Base-by-base conservation (phyloP, 1,284 basidiomycete species). In the Marasmius oreades region DNA sequence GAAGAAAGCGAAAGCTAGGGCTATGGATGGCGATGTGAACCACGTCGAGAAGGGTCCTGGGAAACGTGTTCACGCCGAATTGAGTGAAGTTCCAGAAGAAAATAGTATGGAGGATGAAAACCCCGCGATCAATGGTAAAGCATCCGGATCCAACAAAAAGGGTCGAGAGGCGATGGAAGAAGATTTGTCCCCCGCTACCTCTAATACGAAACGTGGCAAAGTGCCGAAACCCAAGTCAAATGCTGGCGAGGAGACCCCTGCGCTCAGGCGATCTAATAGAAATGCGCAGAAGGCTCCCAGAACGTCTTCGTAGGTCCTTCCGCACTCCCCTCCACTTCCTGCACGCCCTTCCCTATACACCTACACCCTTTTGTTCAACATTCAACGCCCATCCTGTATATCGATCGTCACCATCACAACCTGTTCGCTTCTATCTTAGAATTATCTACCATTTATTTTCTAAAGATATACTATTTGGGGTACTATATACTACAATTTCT, bases 11-110 rank as follows among this genome's bases (percentile, higher is more conserved):
- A 55, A 55, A 37, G 60, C 53, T 12, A 50, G 51, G 5, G 58
- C 62, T n/a, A 53, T 55, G 16, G 55, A 59, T 23, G 52, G 62
- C 22, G 65, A 62, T 51, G 62, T 57, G 26, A 55, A n/a, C 31
- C 56, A 48, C n/a, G 37, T 51, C 46, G 42, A 53, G 34, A 74
- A 70, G 55, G 73, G 68, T n/a, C 60, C 52, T 37, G 70, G 71
- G 45, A 78, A 78, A 62, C 74, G 77, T 36, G 60, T 74, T 4
- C 69, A 69, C 55, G 69, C 70, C 11, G 73, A 77, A 60, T 60
- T 77, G 61, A 73, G 74, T 4, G 72, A 74, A 45, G 61, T 74
- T 36, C 65, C 71, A 33, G 74, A 77, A 60, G 73, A 73, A 42
- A 55, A 39, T 20, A 63, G 60, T n/a, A 59, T 60, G 24, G 66